Evolutionary conservation across 441 rosid genomes (phyloP).

Genomic region (Euphorbia schlechtendalii): DNA sequence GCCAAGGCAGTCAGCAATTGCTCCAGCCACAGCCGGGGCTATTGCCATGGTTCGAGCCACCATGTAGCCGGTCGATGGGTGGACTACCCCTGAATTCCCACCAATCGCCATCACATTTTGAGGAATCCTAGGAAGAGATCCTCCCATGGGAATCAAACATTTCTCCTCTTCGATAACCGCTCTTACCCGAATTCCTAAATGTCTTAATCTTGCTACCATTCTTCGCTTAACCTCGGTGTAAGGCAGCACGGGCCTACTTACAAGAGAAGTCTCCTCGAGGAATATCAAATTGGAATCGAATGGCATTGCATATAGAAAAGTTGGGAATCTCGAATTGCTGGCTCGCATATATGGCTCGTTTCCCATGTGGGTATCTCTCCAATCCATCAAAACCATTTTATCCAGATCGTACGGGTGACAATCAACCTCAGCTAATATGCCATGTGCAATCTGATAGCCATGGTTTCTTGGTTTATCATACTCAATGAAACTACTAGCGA

Average conservation of each 20-base stretch:
- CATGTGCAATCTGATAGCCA: constrained; percentile 73
- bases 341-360: constrained; percentile 49
- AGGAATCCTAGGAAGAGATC: constrained; percentile 54
- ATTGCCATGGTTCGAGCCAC: constrained; percentile 50
- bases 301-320: constrained; percentile 66
- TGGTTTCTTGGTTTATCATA: constrained; percentile 50
- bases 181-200: constrained; percentile 30
- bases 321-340: constrained; percentile 38
- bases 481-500: constrained; percentile 34
- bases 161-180: constrained; percentile 53
- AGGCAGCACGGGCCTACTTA: constrained; percentile 48
- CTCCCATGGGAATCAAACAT: constrained; percentile 78
- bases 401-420: constrained; percentile 59
- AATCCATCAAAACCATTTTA: constrained; percentile 67
- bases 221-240: constrained; percentile 51
- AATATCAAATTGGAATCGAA: constrained; percentile 45
- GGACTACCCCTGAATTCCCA: constrained; percentile 57
- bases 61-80: constrained; percentile 65
- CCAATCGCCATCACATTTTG: constrained; percentile 62
- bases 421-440: constrained; percentile 61
- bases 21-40: constrained; percentile 40
- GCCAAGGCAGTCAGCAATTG: constrained; percentile 58
- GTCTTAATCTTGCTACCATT: constrained; percentile 63
- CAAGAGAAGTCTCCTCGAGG: constrained; percentile 60
- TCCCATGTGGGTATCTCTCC: constrained; percentile 69